Evolutionary conservation across 2,329 filamentous ascomycete genomes (phyloP), one percentile per base, ranked within the genome.

Genomic region (Fusarium palustre): DNA sequence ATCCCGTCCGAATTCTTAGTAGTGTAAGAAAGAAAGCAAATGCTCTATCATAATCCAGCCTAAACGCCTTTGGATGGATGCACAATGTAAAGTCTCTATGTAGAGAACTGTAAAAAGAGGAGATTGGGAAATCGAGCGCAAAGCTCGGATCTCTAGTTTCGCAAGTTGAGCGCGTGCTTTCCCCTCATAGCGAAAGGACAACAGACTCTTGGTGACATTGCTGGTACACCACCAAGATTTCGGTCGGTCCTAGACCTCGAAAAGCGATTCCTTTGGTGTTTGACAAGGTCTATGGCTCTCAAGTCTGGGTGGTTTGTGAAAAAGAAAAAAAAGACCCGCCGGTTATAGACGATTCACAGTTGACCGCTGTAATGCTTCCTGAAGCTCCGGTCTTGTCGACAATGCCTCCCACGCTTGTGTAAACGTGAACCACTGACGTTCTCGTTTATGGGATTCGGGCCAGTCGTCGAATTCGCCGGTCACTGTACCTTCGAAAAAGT

Each of bases 391-490:
- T 59, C 96, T 88, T 65, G 88, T 87, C 71, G 88, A 86, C 75
- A 99, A 83, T 49, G 90, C 90, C 71, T 92, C 89, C 69, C 88
- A 88, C n/a, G 96, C 96, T 79, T 97, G 89, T 52, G 86, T 82
- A 78, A 93, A 97, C 53, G 89, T 91, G 79, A 97, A 93, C 96
- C 96, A 99, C 78, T 91, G 88, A 64, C 96, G 89, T 79, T 91
- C 91, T 75, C 96, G 88, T 86, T 97, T 98, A 81, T 97, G 89
- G 83, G 88, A 91, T 84, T 99, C 96, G 2, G 96, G 96, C 96
- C 96, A 99, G 61, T 94, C 89, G 18, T 86, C 84, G 79, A 96
- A 92, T 82, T 97, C 93, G 75, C 90, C 90, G 68, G 91, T 88
- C 66, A 99, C 96, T n/a, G 88, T 91, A 68, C 90, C 94, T 81